Base-by-base conservation (phyloP, 805 yeast species). In the Wickerhamomyces chambardii region DNA sequence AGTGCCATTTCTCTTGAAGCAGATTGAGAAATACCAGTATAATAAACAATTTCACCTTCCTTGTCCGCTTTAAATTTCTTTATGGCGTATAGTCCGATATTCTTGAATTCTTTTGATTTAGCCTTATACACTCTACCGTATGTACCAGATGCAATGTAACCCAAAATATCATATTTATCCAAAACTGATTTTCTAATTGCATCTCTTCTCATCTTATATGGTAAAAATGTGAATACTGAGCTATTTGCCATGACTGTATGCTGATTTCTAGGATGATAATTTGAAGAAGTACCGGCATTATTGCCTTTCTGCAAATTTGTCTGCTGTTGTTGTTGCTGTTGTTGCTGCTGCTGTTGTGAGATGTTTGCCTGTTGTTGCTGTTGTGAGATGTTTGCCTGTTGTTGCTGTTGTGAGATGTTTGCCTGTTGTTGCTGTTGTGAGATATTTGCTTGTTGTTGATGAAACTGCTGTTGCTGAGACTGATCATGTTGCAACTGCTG, bases 131-230 rank as follows among this genome's bases (percentile, higher is more conserved):
- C 95, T 39, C 86, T 74, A 38, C 98, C 98, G 57, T 92, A 92
- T 0, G 98, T 92, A 28, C 98, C 98, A 1, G 98, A 96, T 1
- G 98, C 98, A 39, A 92, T 92, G 58, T 92, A 92, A 0, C 98
- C 98, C 15, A 87, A 60, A 40, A 92, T 81, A 42, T 82, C 89
- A 58, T 89, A 92, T 47, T 80, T 82, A 35, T 81, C 79, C n/a
- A 86, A 61, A 4, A 92, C 95, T 3, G 84, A 77, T 22, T 74
- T 68, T 35, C 95, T 61, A 12, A 72, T 59, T 18, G 70, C 56
- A 51, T 86, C 95, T 49, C 74, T 72, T 29, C 90, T 65, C 17
- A 63, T 58, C 44, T 74, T 71, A 51, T 81, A 82, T 0, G 79
- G 78, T 1, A 65, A 73, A 19, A 75, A 63, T 0, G 80, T 64